Conservation (phyloP, 116 monocot genomes). For the Posidonia oceanica region DNA sequence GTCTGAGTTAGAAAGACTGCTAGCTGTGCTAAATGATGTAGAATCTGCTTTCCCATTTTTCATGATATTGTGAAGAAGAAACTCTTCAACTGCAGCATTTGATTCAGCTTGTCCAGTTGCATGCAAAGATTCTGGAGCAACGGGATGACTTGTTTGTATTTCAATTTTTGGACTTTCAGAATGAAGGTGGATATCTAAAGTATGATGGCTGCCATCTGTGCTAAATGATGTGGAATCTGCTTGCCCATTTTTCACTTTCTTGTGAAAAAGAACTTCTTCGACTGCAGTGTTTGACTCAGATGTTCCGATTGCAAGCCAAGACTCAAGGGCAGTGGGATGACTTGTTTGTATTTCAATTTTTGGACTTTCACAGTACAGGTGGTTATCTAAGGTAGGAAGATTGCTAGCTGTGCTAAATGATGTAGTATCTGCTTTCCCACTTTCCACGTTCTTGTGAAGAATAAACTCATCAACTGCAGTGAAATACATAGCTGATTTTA, state of each 20-base stretch:
- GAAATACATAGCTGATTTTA: not conserved
- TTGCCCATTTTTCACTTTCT: not conserved
- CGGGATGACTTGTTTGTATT: not conserved
- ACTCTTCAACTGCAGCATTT: not conserved
- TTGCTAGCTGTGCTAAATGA: not conserved
- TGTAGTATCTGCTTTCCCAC: no score
- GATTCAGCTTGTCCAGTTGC: not conserved
- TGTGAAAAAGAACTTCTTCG: not conserved
- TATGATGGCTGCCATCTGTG: not conserved
- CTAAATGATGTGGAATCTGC: not conserved
- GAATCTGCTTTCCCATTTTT: no score
- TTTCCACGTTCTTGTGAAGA: no score
- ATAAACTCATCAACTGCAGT: not conserved
- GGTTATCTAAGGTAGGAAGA: not conserved
- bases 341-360: conserved; percentile 2
- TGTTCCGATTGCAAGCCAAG: not conserved
- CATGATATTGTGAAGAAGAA: no score
- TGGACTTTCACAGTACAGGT: not conserved
- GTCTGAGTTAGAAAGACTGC: not conserved
- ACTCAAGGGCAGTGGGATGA: not conserved
- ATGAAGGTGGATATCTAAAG: not conserved
- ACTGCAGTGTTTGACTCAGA: not conserved
- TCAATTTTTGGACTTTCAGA: not conserved
- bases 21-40: not conserved
- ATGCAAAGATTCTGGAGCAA: not conserved